Evolutionary conservation across 2,329 filamentous ascomycete species (phyloP).

Genomic region (Aspergillus tamarii): DNA sequence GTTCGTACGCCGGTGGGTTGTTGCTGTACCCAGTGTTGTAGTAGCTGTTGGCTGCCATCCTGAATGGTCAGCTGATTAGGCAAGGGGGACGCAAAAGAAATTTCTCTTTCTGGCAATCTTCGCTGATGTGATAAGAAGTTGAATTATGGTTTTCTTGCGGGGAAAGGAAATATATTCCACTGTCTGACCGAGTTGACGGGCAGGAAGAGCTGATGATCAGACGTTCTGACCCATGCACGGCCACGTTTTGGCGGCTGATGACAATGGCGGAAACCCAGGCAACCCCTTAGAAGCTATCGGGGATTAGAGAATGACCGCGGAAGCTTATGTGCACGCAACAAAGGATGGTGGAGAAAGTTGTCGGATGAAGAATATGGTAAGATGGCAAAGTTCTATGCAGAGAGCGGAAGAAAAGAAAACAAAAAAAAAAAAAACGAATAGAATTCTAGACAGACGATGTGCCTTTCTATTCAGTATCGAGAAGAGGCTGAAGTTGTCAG

Average conservation of each 20-base stretch:
- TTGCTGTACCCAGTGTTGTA: constrained; percentile 54
- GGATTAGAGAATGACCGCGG: not conserved
- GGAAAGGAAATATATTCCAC: constrained; percentile 7
- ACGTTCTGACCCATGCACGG: constrained; percentile 11
- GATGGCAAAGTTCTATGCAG: not conserved
- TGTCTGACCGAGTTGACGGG: not conserved
- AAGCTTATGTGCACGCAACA: not conserved
- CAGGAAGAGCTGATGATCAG: constrained; percentile 1
- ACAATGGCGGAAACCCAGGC: constrained; percentile 5
- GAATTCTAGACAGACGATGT: no score
- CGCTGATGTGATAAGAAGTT: not conserved
- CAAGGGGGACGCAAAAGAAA: constrained; percentile 1
- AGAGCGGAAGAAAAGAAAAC: not conserved
- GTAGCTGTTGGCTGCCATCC: constrained; percentile 69
- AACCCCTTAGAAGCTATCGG: not conserved
- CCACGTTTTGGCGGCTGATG: constrained; percentile 13
- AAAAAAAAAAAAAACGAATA: not conserved
- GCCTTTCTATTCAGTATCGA: no score
- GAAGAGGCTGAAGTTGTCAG: no score
- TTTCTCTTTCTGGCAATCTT: not conserved
- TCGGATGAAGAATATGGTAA: no score
- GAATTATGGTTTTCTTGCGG: not conserved
- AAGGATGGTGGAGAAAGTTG: not conserved
- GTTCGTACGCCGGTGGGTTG: constrained; percentile 36
- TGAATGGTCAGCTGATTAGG: constrained; percentile 26